Conservation (phyloP, 2,329 filamentous ascomycete genomes). For the Penicillium concentricum region DNA sequence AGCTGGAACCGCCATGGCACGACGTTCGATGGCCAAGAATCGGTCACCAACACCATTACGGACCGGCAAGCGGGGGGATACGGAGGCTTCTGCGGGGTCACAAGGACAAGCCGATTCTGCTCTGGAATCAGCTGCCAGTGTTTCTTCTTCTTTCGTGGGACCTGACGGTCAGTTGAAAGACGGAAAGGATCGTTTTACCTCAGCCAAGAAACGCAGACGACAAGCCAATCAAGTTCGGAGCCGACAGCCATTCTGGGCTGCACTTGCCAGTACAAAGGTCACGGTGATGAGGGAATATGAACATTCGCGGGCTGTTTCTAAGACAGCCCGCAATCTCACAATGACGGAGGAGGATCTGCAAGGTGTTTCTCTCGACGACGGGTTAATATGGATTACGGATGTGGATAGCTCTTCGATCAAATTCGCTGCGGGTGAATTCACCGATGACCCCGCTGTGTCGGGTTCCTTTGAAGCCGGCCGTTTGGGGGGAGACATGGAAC, state of each 20-base stretch:
- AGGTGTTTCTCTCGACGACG: conserved; percentile 42
- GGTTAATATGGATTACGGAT: conserved; percentile 48
- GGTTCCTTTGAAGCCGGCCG: conserved; percentile 30
- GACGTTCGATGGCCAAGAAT: conserved; percentile 48
- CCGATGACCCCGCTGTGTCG: conserved; percentile 34
- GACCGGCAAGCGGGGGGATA: conserved; percentile 45
- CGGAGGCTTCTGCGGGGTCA: conserved; percentile 47
- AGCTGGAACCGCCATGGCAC: conserved; percentile 48
- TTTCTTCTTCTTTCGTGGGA: conserved; percentile 38
- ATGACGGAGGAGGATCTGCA: conserved; percentile 46
- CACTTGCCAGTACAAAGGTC: conserved; percentile 92
- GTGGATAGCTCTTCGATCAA: conserved; percentile 49
- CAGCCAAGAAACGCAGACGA: conserved; percentile 79
- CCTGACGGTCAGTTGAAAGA: conserved; percentile 51
- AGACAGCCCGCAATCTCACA: conserved; percentile 38
- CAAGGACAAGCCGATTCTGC: conserved; percentile 43
- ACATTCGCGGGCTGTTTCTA: conserved; percentile 60
- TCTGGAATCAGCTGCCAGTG: conserved; percentile 44
- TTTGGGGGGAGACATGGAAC: conserved; percentile 46
- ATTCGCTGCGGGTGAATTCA: conserved; percentile 47
- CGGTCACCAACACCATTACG: conserved; percentile 42
- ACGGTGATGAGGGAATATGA: conserved; percentile 91
- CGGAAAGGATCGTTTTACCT: conserved; percentile 58
- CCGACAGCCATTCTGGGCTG: conserved; percentile 90
- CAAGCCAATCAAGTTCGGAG: conserved; percentile 88